Evolutionary conservation across 768 basidiomycete genomes (phyloP), one percentile per base, ranked within the genome.

Genomic region (Melanogaster broomeanus): DNA sequence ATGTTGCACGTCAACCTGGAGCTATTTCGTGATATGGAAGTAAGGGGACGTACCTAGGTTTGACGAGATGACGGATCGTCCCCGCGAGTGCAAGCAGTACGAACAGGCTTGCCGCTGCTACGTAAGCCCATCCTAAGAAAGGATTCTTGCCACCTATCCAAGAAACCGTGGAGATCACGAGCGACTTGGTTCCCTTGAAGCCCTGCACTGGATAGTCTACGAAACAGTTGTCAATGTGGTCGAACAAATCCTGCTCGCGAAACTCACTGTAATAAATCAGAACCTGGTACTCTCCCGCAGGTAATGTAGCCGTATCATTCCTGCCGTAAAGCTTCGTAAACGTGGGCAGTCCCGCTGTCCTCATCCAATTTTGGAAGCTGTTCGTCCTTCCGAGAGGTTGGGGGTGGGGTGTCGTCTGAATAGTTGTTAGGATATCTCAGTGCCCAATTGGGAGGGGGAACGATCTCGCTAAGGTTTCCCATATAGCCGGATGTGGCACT

Each of bases 301-400:
- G 59, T 77, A 99, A 82, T 21, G 71, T 74, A 45, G 87, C 78
- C 25, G 82, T 69, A 62, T 98, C 95, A 66, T 98, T 98, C 56
- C 96, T 79, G 15, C 88, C 94, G 63, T 89, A 98, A 19, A 99
- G 75, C 72, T 99, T 98, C 28, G 93, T 86, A 70, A 99, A 99
- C 6, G 96, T 98, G 9, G 97, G 97, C 42, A 98, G 71, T 12
- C 96, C 97, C 1, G 97, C 93, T 2, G 95, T 97, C 52, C 96
- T 83, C 97, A 99, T 99, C 97, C 97, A 99, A 66, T 96, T 95
- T 72, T 98, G 96, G 77, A 99, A 98, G 61, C n/a, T 90, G 94
- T 69, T 98, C 90, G 63, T 98, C 87, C 2, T 60, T 58, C 46
- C 76, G 73, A 31, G 98, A 74, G 64, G 97, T 74, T 2, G 93